Conservation (phyloP, 2,329 filamentous ascomycete species). For the Ascochyta viciae-villosae region DNA sequence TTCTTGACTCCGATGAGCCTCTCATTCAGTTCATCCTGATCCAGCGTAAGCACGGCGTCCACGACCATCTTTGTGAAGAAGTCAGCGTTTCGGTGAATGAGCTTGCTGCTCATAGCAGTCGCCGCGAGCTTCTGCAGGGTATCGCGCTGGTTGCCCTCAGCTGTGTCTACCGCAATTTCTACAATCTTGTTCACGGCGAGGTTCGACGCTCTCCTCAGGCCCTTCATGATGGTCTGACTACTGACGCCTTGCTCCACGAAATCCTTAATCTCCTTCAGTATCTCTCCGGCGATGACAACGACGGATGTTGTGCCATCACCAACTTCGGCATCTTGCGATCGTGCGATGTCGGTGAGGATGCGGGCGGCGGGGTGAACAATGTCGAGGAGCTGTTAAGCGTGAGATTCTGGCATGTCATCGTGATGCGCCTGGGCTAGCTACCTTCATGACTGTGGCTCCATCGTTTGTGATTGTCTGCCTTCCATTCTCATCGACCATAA, state of each 20-base stretch:
- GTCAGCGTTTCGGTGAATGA: slow-evolving; percentile 94
- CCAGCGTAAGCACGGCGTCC: slow-evolving; percentile 91
- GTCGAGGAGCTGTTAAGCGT: slow-evolving; percentile 78
- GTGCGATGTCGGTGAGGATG: slow-evolving; percentile 96
- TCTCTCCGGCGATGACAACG: slow-evolving; percentile 95
- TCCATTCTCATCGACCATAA: slow-evolving; percentile 96
- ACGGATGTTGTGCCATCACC: slow-evolving; percentile 98
- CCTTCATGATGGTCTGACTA: slow-evolving; percentile 97
- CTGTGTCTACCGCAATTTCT: slow-evolving; percentile 90
- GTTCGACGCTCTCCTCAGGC: slow-evolving; percentile 81
- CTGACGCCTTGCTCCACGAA: slow-evolving; percentile 96
- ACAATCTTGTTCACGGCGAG: slow-evolving; percentile 99
- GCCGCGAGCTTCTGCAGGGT: slow-evolving; percentile 88
- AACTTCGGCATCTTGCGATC: slow-evolving; percentile 98
- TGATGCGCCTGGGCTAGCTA: slow-evolving; percentile 47
- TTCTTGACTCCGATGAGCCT: slow-evolving; percentile 99
- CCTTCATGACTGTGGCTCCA: slow-evolving; percentile 99
- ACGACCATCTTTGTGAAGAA: slow-evolving; percentile 99
- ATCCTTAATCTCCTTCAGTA: slow-evolving; percentile 95
- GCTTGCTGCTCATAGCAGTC: slow-evolving; percentile 99
- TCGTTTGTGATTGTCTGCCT: slow-evolving; percentile 98
- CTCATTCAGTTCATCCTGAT: slow-evolving; percentile 97
- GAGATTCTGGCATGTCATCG: neutral
- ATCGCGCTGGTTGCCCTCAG: slow-evolving; percentile 82
- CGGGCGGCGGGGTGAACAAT: slow-evolving; percentile 97